These are phyloP conservation scores for Poa pratensis DNA, from an alignment of 176 grass and related monocot species.

Conservation along the genomic window DNA sequence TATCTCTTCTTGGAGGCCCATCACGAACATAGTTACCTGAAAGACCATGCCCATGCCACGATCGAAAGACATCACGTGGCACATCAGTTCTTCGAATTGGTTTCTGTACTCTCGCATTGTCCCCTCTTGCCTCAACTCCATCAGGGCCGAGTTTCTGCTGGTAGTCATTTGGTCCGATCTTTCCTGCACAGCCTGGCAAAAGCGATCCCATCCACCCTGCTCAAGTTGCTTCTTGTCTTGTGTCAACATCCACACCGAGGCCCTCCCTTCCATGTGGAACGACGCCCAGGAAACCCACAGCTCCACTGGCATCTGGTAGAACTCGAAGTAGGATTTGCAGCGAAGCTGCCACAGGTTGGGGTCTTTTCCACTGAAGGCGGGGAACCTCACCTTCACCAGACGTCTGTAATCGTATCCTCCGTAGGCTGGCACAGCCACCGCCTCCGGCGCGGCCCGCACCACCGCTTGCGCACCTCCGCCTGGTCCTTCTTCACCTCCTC, in stretches of 20 bases:
- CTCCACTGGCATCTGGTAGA: slow-evolving; percentile 17
- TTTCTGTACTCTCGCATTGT: slow-evolving; percentile 19
- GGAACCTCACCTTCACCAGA: slow-evolving; percentile 24
- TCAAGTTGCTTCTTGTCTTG: neutral
- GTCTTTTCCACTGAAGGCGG: neutral
- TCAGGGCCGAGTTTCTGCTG: neutral
- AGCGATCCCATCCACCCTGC: neutral
- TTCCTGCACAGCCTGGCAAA: slow-evolving; percentile 10
- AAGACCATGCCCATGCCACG: neutral
- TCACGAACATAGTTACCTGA: neutral
- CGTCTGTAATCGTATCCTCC: neutral
- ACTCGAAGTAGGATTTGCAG: slow-evolving; percentile 21
- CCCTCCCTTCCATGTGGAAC: slow-evolving; percentile 18
- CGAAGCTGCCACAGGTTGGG: neutral
- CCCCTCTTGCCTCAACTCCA: slow-evolving; percentile 10
- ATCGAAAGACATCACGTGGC: neutral
- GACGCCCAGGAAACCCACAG: slow-evolving; percentile 13
- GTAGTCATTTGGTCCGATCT: slow-evolving; percentile 2
- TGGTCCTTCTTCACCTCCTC: slow-evolving; percentile 23
- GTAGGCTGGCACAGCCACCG: neutral
- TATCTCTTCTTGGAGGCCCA: neutral
- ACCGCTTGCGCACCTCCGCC: neutral
- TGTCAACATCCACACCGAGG: neutral
- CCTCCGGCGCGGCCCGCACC: neutral
- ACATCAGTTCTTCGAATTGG: slow-evolving; percentile 13